Conservation (phyloP, 192 early-diverging fungal species). For the Coemansia guatemalensis region DNA sequence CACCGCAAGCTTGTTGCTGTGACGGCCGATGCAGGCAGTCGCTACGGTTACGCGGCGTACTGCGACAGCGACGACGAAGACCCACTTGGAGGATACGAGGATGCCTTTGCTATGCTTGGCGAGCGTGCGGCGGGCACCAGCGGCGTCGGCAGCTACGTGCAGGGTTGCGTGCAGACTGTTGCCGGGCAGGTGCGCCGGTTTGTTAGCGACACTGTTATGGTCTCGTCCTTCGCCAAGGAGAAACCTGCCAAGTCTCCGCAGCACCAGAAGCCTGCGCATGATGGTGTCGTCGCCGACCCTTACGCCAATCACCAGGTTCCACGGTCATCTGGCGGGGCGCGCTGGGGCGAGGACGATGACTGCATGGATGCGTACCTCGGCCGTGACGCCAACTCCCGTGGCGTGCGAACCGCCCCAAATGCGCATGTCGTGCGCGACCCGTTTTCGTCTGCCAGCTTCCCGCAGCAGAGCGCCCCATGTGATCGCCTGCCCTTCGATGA, state of each 20-base stretch:
- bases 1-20: conserved; percentile 34
- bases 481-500: conserved; percentile 51
- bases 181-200: conserved; percentile 51
- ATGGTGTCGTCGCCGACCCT: conserved; percentile 34
- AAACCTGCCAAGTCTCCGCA: conserved; percentile 16
- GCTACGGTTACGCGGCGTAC: conserved; percentile 8
- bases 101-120: conserved; percentile 17
- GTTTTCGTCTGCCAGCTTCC: conserved; percentile 13
- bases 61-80: conserved; percentile 35
- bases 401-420: not conserved
- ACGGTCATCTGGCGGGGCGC: not conserved
- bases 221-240: conserved; percentile 22
- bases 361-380: not conserved
- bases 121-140: not conserved
- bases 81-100: conserved; percentile 22
- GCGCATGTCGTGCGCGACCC: conserved; percentile 45
- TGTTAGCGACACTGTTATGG: conserved; percentile 37
- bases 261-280: conserved; percentile 3
- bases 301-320: conserved; percentile 17
- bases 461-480: conserved; percentile 5
- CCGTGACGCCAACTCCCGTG: not conserved
- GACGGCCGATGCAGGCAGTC: not conserved
- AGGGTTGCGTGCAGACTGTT: conserved; percentile 46
- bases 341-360: not conserved
- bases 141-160: conserved; percentile 42